Evolutionary conservation across 2,329 filamentous ascomycete species (phyloP).

Genomic region (Mariannaea elegans): DNA sequence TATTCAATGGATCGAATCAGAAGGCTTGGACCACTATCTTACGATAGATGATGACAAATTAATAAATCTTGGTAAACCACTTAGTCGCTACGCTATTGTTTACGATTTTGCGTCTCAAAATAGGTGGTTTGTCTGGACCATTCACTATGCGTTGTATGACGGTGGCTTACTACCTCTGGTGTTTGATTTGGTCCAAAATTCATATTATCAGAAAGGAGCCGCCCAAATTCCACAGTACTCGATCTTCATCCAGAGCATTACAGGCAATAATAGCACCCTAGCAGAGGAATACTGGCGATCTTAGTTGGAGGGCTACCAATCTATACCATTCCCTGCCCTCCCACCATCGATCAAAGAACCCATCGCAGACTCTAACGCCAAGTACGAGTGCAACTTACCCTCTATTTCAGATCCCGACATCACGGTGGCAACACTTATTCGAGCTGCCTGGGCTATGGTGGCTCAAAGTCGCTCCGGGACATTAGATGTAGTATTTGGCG

Average conservation of each 20-base stretch:
- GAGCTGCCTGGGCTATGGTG: slow-evolving; percentile 39
- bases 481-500: slow-evolving; percentile 39
- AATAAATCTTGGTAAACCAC: slow-evolving; percentile 9
- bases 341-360: neutral
- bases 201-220: slow-evolving; percentile 12
- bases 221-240: neutral
- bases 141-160: slow-evolving; percentile 58
- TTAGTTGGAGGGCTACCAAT: neutral
- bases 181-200: neutral
- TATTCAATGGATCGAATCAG: slow-evolving; percentile 1
- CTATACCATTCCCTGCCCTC: neutral
- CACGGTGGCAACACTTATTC: slow-evolving; percentile 28
- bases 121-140: slow-evolving; percentile 26
- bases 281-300: neutral
- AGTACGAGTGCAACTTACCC: neutral
- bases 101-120: neutral
- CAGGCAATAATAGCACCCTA: neutral
- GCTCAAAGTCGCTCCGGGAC: slow-evolving; percentile 30
- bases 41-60: neutral
- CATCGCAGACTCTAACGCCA: neutral
- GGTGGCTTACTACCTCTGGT: slow-evolving; percentile 57
- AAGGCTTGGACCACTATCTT: neutral
- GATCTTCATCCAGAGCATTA: neutral
- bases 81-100: slow-evolving; percentile 7
- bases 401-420: slow-evolving; percentile 28